These are phyloP conservation scores for Aureobasidium sp. DNA, from an alignment of 2,329 filamentous ascomycete genomes.

Conservation along the genomic window DNA sequence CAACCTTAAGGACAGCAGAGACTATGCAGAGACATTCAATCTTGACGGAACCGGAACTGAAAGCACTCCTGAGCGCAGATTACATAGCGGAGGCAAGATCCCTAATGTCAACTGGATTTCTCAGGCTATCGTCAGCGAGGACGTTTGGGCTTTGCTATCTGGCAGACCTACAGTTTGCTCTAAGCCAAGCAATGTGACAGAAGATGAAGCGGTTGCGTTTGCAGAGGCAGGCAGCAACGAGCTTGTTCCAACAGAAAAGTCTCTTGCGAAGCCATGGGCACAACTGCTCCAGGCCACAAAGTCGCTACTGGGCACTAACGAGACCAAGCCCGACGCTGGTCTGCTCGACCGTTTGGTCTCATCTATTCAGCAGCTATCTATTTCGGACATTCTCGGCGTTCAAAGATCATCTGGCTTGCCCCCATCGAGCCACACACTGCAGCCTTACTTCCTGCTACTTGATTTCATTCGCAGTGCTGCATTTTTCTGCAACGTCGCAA, in stretches of 20 bases:
- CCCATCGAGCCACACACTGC: constrained; percentile 15
- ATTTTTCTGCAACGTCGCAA: constrained; percentile 20
- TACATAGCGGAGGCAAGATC: constrained; percentile 18
- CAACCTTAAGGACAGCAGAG: constrained; percentile 26
- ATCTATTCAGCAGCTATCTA: not conserved
- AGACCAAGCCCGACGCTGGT: constrained; percentile 2
- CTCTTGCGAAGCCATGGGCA: constrained; percentile 7
- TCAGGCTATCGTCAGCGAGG: constrained; percentile 18
- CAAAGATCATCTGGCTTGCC: constrained; percentile 12
- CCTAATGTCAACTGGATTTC: constrained; percentile 20
- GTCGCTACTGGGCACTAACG: not conserved
- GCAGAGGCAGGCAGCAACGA: not conserved
- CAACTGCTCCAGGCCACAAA: constrained; percentile 7
- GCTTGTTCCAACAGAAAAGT: constrained; percentile 6
- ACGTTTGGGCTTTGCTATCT: constrained; percentile 12
- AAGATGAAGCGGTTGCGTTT: constrained; percentile 15
- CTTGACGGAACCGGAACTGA: constrained; percentile 20
- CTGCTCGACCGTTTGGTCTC: not conserved
- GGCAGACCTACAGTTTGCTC: constrained; percentile 12
- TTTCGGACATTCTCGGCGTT: constrained; percentile 4
- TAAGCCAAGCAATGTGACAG: constrained; percentile 9
- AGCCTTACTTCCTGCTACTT: constrained; percentile 21
- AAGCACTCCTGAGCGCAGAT: constrained; percentile 9
- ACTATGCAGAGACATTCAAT: constrained; percentile 30
- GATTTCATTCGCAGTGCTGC: constrained; percentile 23